These are phyloP conservation scores for Triticum aestivum DNA, from an alignment of 176 grass and related monocot species.

Conservation along the genomic window IWGSC_CS_RefSeq_v2.1 NC_057812.1:454370778-454371277, in stretches of 20 bases:
- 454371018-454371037: too few species aligned
- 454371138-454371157: too few species aligned
- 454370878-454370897: background rate
- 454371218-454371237: too few species aligned
- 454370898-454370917: background rate
- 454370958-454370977: background rate
- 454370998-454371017: too few species aligned
- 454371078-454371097: background rate
- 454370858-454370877: slow-evolving; percentile 16
- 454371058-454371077: background rate
- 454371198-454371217: too few species aligned
- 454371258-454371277: too few species aligned
- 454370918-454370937: slow-evolving; percentile 4
- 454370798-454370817: background rate
- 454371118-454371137: too few species aligned
- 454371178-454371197: too few species aligned
- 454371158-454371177: too few species aligned
- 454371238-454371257: too few species aligned
- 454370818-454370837: background rate
- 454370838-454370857: background rate
- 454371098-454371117: background rate
- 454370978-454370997: too few species aligned
- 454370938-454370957: background rate
- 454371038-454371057: background rate
- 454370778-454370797: background rate